Conservation (phyloP, 495 filamentous ascomycete species). For the Hypoxylon subgilvum region DNA sequence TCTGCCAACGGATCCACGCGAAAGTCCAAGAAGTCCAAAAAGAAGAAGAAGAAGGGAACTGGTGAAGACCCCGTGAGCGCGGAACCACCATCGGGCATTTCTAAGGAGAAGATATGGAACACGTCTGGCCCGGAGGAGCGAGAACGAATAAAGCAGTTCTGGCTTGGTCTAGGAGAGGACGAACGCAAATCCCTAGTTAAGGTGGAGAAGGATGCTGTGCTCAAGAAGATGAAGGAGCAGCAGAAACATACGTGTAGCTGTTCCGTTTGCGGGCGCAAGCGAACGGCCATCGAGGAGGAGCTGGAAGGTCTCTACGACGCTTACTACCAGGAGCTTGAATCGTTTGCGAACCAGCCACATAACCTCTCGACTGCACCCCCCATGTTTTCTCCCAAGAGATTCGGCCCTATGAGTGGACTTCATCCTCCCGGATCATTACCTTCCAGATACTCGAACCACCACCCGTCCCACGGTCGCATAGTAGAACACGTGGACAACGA, state of each 20-base stretch:
- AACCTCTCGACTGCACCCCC: constrained; percentile 64
- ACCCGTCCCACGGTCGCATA: constrained; percentile 60
- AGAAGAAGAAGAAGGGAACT: constrained; percentile 59
- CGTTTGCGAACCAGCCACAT: constrained; percentile 87
- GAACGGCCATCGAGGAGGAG: constrained; percentile 97
- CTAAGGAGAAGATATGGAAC: constrained; percentile 94
- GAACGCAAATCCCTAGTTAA: constrained; percentile 93
- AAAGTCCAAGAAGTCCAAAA: constrained; percentile 66
- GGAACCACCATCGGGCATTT: constrained; percentile 50
- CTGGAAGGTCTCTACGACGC: constrained; percentile 98
- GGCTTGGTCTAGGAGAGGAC: constrained; percentile 93
- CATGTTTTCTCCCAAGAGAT: constrained; percentile 69
- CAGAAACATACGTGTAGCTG: constrained; percentile 99
- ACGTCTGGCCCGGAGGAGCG: constrained; percentile 91
- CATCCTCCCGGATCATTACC: constrained; percentile 55
- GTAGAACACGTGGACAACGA: constrained; percentile 66
- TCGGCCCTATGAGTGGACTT: constrained; percentile 59
- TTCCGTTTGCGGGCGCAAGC: constrained; percentile 93
- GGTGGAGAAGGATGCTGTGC: constrained; percentile 96
- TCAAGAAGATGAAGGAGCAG: constrained; percentile 99
- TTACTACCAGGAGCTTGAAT: constrained; percentile 97
- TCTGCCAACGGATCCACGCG: constrained; percentile 33
- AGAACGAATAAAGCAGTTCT: constrained; percentile 97
- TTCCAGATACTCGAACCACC: constrained; percentile 54
- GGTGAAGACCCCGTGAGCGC: constrained; percentile 20